These are phyloP conservation scores for Backusella sp. DNA, from an alignment of 192 early-diverging fungal species.

Conservation along the genomic window DNA sequence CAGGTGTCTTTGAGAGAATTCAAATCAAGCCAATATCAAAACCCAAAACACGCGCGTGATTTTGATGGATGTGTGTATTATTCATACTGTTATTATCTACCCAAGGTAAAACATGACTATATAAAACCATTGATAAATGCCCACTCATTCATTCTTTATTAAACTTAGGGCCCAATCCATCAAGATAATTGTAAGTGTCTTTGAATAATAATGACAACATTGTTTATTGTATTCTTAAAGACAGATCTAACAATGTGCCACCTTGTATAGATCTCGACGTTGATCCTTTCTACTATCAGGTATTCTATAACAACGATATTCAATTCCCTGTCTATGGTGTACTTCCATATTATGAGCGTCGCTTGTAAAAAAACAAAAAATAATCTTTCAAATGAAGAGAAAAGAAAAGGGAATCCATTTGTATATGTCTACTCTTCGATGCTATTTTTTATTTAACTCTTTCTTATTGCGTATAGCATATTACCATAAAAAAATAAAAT, in stretches of 20 bases:
- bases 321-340: not conserved
- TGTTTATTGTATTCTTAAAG: not conserved
- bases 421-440: not conserved
- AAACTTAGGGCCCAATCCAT: not conserved
- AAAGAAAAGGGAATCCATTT: not conserved
- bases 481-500: not conserved
- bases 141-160: not conserved
- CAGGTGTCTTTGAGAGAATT: conserved; percentile 7
- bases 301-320: not conserved
- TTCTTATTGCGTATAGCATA: not conserved
- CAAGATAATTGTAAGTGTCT: not conserved
- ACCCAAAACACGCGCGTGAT: not conserved
- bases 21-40: not conserved
- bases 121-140: not conserved
- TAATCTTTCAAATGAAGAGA: not conserved
- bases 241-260: not conserved
- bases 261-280: not conserved
- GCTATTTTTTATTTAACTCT: not conserved
- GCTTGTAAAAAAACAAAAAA: not conserved
- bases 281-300: not conserved
- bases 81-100: not conserved
- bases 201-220: too few relatives aligned
- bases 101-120: not conserved
- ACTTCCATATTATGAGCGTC: not conserved
- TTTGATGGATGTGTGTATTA: not conserved